Evolutionary conservation across 805 yeast genomes (phyloP), one percentile per base, ranked within the genome.

Genomic region (Candida qinlingensis): DNA sequence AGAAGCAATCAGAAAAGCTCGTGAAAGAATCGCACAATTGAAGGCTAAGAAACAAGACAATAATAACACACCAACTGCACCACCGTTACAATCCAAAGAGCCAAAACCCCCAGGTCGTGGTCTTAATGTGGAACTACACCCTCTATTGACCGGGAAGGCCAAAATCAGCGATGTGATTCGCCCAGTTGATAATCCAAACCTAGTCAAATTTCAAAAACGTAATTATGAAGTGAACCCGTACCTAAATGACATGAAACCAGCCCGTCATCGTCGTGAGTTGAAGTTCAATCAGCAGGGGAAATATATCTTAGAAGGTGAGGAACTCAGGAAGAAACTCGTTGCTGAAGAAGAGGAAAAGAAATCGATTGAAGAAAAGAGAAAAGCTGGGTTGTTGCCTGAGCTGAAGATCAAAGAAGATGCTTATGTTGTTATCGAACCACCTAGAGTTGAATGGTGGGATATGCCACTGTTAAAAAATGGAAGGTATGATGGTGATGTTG

Each of bases 391-490:
- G 6, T 64, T 73, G 6, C 80, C 91, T 0, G 81, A 85, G 53
- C 62, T 68, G 13, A 56, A 60, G 1, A 49, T 74, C 1, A 84
- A 83, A 4, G 96, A 88, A 58, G 76, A 79, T 19, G 61, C 68
- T 7, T 85, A 74, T 58, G 64, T 68, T 45, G 68, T 69, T 0
- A 62, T 59, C 0, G 59, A 51, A 19, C 90, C 91, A 1, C 96
- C 96, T 0, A 52, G 49, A 3, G 65, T 82, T 2, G 97, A 90
- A 64, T 89, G 97, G 96, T 92, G 97, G 97, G 97, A 92, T 66
- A 62, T 66, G 46, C 79, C 79, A 3, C 77, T 79, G 42, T 55
- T 85, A 2, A 56, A 54, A 10, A 70, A 69, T 29, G 64, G 65
- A 3, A 60, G 60, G 38, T 74, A 77, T 54, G 58, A 64, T 5